A percentile compares a stretch with the other conserved stretches of the same genome.
phyloP scores from a whole-genome alignment of 2,329 filamentous ascomycete species.

The Cladophialophora yegresii region DNA sequence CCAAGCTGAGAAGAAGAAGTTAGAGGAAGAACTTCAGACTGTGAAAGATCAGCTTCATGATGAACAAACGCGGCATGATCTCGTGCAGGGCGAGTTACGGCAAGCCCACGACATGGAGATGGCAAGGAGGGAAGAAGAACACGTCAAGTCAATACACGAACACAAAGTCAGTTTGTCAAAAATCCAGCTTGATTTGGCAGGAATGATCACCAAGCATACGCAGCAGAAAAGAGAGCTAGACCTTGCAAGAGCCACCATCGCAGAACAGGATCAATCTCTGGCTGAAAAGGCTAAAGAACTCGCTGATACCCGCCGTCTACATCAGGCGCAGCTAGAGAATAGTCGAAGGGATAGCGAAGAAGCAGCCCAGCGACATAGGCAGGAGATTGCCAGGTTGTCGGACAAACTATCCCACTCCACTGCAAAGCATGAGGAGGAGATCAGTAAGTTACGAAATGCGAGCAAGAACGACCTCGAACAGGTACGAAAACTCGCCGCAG shows the following conservation, averaged over 20 bases:
- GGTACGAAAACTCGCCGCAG: slow-evolving; percentile 38
- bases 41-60: slow-evolving; percentile 40
- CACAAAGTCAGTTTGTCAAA: slow-evolving; percentile 29
- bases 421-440: slow-evolving; percentile 22
- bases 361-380: slow-evolving; percentile 18
- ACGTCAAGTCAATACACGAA: slow-evolving; percentile 19
- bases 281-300: slow-evolving; percentile 22
- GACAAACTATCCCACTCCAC: slow-evolving; percentile 18
- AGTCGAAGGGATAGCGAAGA: slow-evolving; percentile 11
- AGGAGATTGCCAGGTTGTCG: slow-evolving; percentile 16
- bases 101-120: slow-evolving; percentile 13
- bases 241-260: slow-evolving; percentile 13
- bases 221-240: slow-evolving; percentile 33
- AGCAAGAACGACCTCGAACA: slow-evolving; percentile 22
- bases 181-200: slow-evolving; percentile 33
- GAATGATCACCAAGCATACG: slow-evolving; percentile 33
- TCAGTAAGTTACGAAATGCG: slow-evolving; percentile 16
- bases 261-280: slow-evolving; percentile 19
- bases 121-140: slow-evolving; percentile 22
- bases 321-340: slow-evolving; percentile 22
- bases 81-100: slow-evolving; percentile 13
- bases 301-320: slow-evolving; percentile 6
- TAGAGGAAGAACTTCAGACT: slow-evolving; percentile 44
- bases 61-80: slow-evolving; percentile 39
- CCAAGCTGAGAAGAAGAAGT: slow-evolving; percentile 41